These are phyloP conservation scores for Calonectria pauciramosa DNA, from an alignment of 2,329 filamentous ascomycete genomes.

Conservation along the genomic window DNA sequence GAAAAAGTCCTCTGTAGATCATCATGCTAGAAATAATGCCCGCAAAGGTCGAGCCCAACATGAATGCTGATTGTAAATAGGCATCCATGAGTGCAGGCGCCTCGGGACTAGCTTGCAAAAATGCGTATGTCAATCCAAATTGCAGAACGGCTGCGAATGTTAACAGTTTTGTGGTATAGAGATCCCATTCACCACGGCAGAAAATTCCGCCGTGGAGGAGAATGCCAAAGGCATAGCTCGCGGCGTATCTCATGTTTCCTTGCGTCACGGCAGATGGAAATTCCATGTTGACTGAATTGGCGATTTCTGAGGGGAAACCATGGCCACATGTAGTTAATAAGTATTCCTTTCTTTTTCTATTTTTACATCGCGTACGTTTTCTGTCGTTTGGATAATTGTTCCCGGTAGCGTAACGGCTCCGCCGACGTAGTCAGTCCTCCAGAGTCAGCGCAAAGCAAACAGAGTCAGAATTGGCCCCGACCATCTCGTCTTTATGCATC, in stretches of 20 bases:
- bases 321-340: not conserved
- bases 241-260: not conserved
- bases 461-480: not conserved
- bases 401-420: not conserved
- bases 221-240: conserved; percentile 3
- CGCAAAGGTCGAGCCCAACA: not conserved
- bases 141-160: not conserved
- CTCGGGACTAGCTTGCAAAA: not conserved
- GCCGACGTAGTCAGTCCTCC: not conserved
- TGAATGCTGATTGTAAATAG: not conserved
- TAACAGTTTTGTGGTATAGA: conserved; percentile 24
- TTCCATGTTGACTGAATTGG: not conserved
- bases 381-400: not conserved
- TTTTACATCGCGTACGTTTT: too few species aligned
- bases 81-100: not conserved
- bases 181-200: conserved; percentile 27
- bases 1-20: conserved; percentile 26
- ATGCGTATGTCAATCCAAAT: not conserved
- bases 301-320: too few species aligned
- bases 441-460: not conserved
- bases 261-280: not conserved
- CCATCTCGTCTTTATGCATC: not conserved
- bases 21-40: conserved; percentile 24
- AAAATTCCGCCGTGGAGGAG: conserved; percentile 17
- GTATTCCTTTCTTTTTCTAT: not conserved